Percentiles rank a stretch among this genome's conserved stretches.
Evolutionary conservation across 1,284 basidiomycete species (phyloP).

Genomic region (Anthracocystis panici-leucophaei): DNA sequence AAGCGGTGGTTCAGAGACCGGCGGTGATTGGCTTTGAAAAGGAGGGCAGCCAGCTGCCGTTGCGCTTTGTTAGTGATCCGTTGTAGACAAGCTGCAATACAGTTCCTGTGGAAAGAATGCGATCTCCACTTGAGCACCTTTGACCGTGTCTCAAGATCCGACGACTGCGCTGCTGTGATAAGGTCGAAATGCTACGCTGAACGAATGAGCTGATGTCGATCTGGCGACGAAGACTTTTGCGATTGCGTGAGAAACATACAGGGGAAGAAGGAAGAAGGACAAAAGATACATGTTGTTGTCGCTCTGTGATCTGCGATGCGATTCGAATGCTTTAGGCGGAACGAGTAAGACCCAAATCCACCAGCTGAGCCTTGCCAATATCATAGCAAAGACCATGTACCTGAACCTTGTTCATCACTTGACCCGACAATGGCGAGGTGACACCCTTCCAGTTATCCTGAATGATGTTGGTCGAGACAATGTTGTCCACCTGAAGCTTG

Average conservation of each 20-base stretch:
- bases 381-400: slow-evolving; percentile 64
- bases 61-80: slow-evolving; percentile 36
- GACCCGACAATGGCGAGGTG: slow-evolving; percentile 68
- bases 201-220: background rate
- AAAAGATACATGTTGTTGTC: slow-evolving; percentile 9
- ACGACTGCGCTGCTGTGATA: background rate
- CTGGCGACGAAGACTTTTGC: background rate
- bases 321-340: slow-evolving; percentile 11
- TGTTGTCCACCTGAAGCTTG: slow-evolving; percentile 79
- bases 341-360: slow-evolving; percentile 37
- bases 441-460: slow-evolving; percentile 80
- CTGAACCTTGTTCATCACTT: slow-evolving; percentile 63
- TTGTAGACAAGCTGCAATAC: slow-evolving; percentile 12
- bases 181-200: background rate
- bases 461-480: slow-evolving; percentile 77
- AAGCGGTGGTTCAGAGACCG: slow-evolving; percentile 51
- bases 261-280: background rate
- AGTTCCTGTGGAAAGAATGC: background rate
- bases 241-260: slow-evolving; percentile 7
- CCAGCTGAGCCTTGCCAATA: slow-evolving; percentile 56
- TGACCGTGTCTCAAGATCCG: background rate
- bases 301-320: slow-evolving; percentile 12
- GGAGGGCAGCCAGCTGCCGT: slow-evolving; percentile 48
- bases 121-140: background rate
- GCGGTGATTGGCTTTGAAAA: slow-evolving; percentile 46